Evolutionary conservation across 2,329 filamentous ascomycete genomes (phyloP).

Genomic region (Daldinia eschscholtzii): DNA sequence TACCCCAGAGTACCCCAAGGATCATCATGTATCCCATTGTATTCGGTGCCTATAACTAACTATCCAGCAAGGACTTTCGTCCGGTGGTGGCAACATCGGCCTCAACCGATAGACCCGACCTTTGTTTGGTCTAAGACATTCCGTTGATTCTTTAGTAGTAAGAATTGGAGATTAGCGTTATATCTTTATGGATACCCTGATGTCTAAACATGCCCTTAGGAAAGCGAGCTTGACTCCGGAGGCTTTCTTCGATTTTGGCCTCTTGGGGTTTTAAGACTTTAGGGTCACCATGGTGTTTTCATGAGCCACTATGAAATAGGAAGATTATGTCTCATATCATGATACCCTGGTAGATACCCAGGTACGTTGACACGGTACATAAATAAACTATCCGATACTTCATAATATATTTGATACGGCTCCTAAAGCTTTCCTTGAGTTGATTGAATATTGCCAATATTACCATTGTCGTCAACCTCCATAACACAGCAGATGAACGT

Average conservation of each 20-base stretch:
- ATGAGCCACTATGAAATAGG: not conserved
- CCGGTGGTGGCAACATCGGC: constrained; percentile 26
- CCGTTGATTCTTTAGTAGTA: not conserved
- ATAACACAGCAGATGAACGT: constrained; percentile 48
- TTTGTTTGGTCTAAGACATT: constrained; percentile 15
- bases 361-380: not conserved
- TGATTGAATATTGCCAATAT: constrained; percentile 23
- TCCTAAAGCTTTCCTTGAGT: constrained; percentile 30
- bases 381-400: not conserved
- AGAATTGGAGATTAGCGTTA: constrained; percentile 16
- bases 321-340: not conserved
- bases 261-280: not conserved
- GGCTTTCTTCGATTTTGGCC: not conserved
- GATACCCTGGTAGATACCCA: not conserved
- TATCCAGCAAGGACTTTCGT: constrained; percentile 3
- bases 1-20: constrained; percentile 16
- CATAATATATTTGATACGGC: not conserved
- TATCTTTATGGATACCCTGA: constrained; percentile 1
- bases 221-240: not conserved
- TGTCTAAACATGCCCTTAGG: not conserved
- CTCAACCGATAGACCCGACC: constrained; percentile 11
- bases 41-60: not conserved
- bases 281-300: not conserved
- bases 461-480: constrained; percentile 45
- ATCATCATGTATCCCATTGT: constrained; percentile 14